Base-by-base conservation (phyloP, 495 filamentous ascomycete genomes). In the Aspergillus indologenus region DNA sequence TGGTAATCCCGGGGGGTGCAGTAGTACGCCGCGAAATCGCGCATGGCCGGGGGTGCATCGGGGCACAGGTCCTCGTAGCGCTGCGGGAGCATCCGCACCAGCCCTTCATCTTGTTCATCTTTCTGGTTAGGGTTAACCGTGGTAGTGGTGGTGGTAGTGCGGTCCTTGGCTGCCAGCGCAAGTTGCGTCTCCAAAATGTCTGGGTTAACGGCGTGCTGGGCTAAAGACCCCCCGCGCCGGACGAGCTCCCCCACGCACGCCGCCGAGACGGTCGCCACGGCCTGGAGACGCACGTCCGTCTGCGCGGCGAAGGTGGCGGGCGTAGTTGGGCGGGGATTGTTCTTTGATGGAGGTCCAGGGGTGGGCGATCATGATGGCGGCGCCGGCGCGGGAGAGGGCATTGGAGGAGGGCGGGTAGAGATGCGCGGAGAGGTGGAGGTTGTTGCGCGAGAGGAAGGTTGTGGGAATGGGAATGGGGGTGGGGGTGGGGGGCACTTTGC, bases 301-400 rank as follows among this genome's bases (percentile, higher is more conserved):
- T 75, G 68, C 15, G 74, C 67, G 0, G 76, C 73, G 45, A 55
- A 72, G 5, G 64, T 54, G 0, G 63, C 47, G 31, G 14, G 73
- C 75, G 46, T 80, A 66, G 48, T 57, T 31, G 20, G 54, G 62
- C 12, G 75, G 45, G 1, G 70, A 64, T 63, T 78, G 73, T 57
- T 80, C 77, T 62, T 78, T 78, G 31, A 76, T 64, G 12, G 60
- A 62, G 11, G 59, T 67, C 60, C 62, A 61, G 12, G 75, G 75
- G 54, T 77, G 73, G 52, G 59, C 43, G 55, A 79, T 61, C 0
- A 77, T 59, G 20, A 78, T 56, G 17, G 73, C 73, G 15, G 72
- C 68, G 19, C 3, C 23, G 47, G 20, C 14, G 47, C 21, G 47
- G 47, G 23, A 14, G 1, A 21, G 12, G 1, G 47, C 21, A 5